Base-by-base conservation (phyloP, 495 filamentous ascomycete genomes). In the Clavariopsis aquatica region DNA sequence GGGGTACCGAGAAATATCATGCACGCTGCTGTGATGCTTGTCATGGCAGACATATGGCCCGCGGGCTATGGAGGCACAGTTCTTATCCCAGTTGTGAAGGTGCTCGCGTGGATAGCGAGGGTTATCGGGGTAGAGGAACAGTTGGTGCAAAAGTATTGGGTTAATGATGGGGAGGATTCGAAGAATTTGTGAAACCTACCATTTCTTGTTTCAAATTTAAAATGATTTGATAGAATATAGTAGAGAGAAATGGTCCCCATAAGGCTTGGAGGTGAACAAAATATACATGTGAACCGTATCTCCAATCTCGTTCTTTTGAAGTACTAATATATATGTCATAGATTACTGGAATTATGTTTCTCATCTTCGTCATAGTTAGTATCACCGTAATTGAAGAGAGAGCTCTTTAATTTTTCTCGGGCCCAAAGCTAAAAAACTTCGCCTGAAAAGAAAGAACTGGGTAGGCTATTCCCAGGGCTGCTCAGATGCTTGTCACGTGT, bases 381-480 rank as follows among this genome's bases (percentile, higher is more conserved):
- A 36, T 85, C n/a, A 57, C 88, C 27, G 82, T 85, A 70, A 72
- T 89, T 45, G 85, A 89, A 22, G 69, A 71, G 51, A 62, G 43
- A 55, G 69, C 29, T 45, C 65, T 38, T 66, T 65, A 10, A 52
- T 65, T 15, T 38, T 72, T 9, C 63, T 72, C 8, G 63, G 26
- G 0, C 41, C 60, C 2, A 70, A 69, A 55, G 66, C 70, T 24
- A 57, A 49, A 19, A 43, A 49, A 5, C 34, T 70, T 22, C 67
- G 67, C 8, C n/a, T 22, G 5, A 67, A 72, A 27, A 70, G 67
- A n/a, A 59, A 64, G n/a, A 68, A 72, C 43, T 62, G 54, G 62
- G 43, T 52, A 1, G 74, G 89, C 5, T 86, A 89, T 70, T 81
- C 86, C 13, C 79, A 81, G 58, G 82, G 85, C n/a, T n/a, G n/a